phyloP scores from a whole-genome alignment of 2,329 filamentous ascomycete genomes.

The Cladosporium sp. region DNA sequence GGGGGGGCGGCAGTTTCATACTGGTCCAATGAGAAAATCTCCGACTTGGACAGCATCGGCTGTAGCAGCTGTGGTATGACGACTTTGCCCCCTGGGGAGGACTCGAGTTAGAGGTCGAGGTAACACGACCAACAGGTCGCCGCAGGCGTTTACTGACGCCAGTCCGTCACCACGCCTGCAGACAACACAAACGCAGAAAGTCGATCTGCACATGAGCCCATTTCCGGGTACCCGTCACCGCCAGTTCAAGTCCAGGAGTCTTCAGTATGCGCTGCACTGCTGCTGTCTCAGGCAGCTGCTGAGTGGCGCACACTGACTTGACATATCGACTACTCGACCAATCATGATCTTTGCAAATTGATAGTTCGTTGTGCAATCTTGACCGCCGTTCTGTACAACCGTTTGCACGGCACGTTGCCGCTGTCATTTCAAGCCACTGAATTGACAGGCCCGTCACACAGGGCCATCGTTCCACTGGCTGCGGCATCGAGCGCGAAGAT shows the following conservation, averaged over 20 bases:
- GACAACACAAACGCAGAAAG: background rate
- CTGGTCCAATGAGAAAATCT: constrained; percentile 4
- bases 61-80: constrained; percentile 7
- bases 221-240: constrained; percentile 12
- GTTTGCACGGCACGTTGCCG: constrained; percentile 12
- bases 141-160: background rate
- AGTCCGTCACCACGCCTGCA: background rate
- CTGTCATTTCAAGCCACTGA: constrained; percentile 14
- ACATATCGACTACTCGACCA: constrained; percentile 1
- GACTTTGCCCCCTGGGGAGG: background rate
- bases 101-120: constrained; percentile 10
- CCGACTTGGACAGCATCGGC: background rate
- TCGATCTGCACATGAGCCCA: background rate
- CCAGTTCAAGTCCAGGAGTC: background rate
- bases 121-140: background rate
- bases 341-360: background rate
- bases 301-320: background rate
- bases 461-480: background rate
- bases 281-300: background rate
- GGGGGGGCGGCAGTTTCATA: no score
- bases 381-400: constrained; percentile 12
- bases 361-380: constrained; percentile 2
- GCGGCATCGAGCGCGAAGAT: constrained; percentile 2
- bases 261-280: background rate
- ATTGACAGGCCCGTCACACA: constrained; percentile 11